Evolutionary conservation across 352 stramenopile genomes (phyloP).

Genomic region (Pythium sp.): DNA sequence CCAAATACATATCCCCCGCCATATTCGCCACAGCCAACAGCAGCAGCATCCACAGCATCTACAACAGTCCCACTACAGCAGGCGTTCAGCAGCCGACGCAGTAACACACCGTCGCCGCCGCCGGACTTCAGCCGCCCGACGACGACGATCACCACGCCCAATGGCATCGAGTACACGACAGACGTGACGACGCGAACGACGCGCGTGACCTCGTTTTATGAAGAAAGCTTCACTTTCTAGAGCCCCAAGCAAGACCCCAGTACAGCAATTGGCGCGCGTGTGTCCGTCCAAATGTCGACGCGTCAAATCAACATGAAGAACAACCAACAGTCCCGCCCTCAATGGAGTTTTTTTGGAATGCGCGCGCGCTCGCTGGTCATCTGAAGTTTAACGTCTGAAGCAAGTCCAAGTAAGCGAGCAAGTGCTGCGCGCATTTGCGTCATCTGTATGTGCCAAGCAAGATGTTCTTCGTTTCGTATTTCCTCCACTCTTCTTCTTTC

Average conservation of each 20-base stretch:
- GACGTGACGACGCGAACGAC: constrained; percentile 12
- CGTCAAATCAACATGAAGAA: constrained; percentile 3
- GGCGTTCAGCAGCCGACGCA: constrained; percentile 4
- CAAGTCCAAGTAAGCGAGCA: too few species aligned
- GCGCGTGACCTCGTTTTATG: constrained; percentile 38
- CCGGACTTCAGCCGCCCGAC: constrained; percentile 8
- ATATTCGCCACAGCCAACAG: constrained; percentile 16
- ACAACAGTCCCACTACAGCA: constrained; percentile 26
- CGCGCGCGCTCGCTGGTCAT: not conserved
- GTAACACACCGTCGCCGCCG: not conserved
- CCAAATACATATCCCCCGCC: not conserved
- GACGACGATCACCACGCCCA: constrained; percentile 21
- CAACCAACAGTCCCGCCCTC: not conserved
- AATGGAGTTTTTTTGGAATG: constrained; percentile 3
- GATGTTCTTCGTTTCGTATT: too few species aligned
- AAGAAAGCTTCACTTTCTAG: constrained; percentile 63
- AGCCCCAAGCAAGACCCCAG: not conserved
- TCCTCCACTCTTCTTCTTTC: too few species aligned
- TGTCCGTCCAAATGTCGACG: not conserved
- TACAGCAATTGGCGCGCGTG: not conserved
- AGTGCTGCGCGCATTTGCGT: too few species aligned
- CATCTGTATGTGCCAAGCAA: too few species aligned
- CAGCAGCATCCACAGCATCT: constrained; percentile 29
- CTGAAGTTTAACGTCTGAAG: too few species aligned
- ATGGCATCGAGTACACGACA: constrained; percentile 25